Evolutionary conservation across 2,329 filamentous ascomycete genomes (phyloP), one percentile per base, ranked within the genome.

Genomic region (Neofusicoccum cordaticola): DNA sequence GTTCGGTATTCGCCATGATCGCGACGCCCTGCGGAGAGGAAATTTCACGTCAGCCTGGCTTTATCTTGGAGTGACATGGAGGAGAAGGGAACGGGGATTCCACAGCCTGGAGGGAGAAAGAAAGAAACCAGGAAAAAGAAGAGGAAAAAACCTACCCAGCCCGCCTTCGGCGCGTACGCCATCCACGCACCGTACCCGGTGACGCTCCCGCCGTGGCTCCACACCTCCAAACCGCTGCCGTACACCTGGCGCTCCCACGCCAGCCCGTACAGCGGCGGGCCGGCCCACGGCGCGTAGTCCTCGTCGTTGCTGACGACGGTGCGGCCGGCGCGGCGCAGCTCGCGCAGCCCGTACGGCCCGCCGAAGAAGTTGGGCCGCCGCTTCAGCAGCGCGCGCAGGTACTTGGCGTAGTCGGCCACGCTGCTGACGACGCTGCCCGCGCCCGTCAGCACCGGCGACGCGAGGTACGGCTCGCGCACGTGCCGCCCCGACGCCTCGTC

Each of bases 351-450:
- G 9, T 12, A 2, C 3, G 51, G 52, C 4, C 44, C 4, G 2
- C 58, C 22, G 35, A 68, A 64, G 11, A 61, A 22, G 19, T 39
- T 35, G 15, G 66, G 57, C 1, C 65, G 34, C 5, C 31, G 19
- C 4, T 66, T 57, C 13, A 74, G 50, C 22, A 75, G 65, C 1
- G 71, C 69, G 27, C 68, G 70, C 19, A 75, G 65, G 65, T 70
- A 74, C 42, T 67, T 70, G 7, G 69, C 69, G 53, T 67, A 70
- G 65, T 72, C 70, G 17, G 62, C 19, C 15, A 69, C 68, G 47
- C 58, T 69, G 65, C 63, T 69, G 61, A 69, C 68, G 11, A 73
- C 67, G 15, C 52, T 67, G 9, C 72, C 72, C 2, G 72, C 71
- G 44, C 73, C 72, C 22, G 68, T 63, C 1, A 67, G 67, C 42